Base-by-base conservation (phyloP, 2,329 filamentous ascomycete genomes). In the Fusarium fracticaudum region DNA sequence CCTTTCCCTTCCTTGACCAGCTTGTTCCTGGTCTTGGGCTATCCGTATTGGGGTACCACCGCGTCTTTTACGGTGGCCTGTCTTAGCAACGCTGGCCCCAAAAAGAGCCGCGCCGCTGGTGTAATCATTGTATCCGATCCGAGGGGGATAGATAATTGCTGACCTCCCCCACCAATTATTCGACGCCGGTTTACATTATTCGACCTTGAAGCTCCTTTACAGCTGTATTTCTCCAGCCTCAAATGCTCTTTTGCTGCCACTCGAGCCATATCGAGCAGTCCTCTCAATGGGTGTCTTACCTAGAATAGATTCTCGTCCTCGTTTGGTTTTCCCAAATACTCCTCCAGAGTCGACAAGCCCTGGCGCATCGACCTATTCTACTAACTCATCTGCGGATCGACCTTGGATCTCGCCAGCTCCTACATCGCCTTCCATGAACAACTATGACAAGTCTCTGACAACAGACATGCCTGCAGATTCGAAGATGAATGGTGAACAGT, bases 271-370 rank as follows among this genome's bases (percentile, higher is more conserved):
- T 78, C 77, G 77, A 78, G 77, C 72, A 78, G 70, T 78, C 75
- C 76, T 84, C 81, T 85, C 87, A 87, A 90, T 90, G 88, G 88
- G 87, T 84, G 85, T 87, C 84, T 80, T 86, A 85, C 81, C 86
- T 80, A 83, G 80, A 76, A 78, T 86, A 82, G 86, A 89, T 79
- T 82, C 86, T 80, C 84, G 85, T 79, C 85, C 84, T 80, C 86
- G 84, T 78, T 84, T 86, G 80, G 82, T 84, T 79, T 81, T 85
- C 73, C 87, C 87, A 78, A 85, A 87, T 76, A 89, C 87, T 72
- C 87, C 88, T 70, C 87, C 87, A 65, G 88, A 88, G 76, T 80
- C 88, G 78, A 83, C 86, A 76, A 89, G 87, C 80, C 86, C 87
- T 67, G 85, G 85, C 64, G 85, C 85, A 60, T 85, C 86, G 24